phyloP scores from a whole-genome alignment of 495 filamentous ascomycete genomes.

The Penicillium turbatum region DNA sequence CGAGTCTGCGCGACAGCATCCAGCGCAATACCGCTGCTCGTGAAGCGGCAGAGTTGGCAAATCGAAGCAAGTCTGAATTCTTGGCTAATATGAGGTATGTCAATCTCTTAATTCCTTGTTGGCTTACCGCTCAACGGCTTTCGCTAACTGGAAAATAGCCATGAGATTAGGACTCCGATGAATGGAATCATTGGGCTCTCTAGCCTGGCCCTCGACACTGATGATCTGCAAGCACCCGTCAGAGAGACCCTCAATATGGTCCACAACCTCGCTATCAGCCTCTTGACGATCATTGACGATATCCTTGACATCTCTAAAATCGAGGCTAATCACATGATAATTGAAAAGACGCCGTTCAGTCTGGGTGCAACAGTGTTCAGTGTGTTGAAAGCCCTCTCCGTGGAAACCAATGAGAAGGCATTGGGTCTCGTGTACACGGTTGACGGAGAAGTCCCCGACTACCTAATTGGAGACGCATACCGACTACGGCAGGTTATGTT shows the following conservation, averaged over 20 bases:
- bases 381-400: constrained; percentile 63
- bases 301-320: constrained; percentile 83
- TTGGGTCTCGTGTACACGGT: constrained; percentile 52
- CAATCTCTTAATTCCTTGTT: constrained; percentile 58
- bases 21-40: constrained; percentile 38
- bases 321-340: constrained; percentile 72
- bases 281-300: constrained; percentile 81
- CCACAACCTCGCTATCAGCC: constrained; percentile 75
- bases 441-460: constrained; percentile 40
- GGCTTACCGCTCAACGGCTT: constrained; percentile 45
- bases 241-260: constrained; percentile 93
- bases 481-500: constrained; percentile 74
- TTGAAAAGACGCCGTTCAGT: constrained; percentile 64
- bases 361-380: constrained; percentile 48
- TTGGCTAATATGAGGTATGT: constrained; percentile 78
- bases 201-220: constrained; percentile 64
- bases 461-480: constrained; percentile 64
- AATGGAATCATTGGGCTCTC: constrained; percentile 75
- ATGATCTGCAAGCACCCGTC: constrained; percentile 62
- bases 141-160: constrained; percentile 43
- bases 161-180: constrained; percentile 78
- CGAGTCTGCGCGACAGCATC: constrained; percentile 65
- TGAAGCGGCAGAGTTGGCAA: constrained; percentile 54
- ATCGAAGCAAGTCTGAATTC: constrained; percentile 58
- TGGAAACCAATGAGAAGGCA: constrained; percentile 81